phyloP scores from a whole-genome alignment of 2,329 filamentous ascomycete species.

The Myrmaecium sp. region DNA sequence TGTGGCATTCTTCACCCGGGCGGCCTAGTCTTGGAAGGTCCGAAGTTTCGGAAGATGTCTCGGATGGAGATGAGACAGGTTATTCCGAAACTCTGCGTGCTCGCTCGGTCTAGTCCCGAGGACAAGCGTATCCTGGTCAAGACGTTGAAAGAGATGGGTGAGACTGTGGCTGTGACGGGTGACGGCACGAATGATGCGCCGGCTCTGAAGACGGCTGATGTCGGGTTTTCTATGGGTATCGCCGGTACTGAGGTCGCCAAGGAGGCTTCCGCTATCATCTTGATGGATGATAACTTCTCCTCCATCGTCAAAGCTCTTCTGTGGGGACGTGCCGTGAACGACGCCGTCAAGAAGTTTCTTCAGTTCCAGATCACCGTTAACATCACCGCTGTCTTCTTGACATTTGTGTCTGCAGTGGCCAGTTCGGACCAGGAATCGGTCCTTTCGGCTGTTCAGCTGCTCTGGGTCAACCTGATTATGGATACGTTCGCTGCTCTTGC shows the following conservation, averaged over 20 bases:
- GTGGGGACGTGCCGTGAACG: slow-evolving; percentile 43
- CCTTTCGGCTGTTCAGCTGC: slow-evolving; percentile 72
- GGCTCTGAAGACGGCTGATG: slow-evolving; percentile 63
- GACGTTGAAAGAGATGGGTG: slow-evolving; percentile 46
- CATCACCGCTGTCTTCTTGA: slow-evolving; percentile 73
- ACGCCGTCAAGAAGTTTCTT: slow-evolving; percentile 26
- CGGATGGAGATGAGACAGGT: slow-evolving; percentile 38
- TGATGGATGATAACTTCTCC: slow-evolving; percentile 78
- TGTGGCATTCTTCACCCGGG: slow-evolving; percentile 56
- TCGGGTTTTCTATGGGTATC: slow-evolving; percentile 77
- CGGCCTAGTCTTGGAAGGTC: slow-evolving; percentile 61
- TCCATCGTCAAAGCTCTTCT: slow-evolving; percentile 74
- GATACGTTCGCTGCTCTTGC: slow-evolving; percentile 84
- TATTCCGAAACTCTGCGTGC: slow-evolving; percentile 47
- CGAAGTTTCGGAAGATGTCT: slow-evolving; percentile 57
- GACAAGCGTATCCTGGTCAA: slow-evolving; percentile 52
- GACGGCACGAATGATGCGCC: slow-evolving; percentile 75
- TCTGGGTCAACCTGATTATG: slow-evolving; percentile 97
- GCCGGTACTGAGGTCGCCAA: slow-evolving; percentile 71
- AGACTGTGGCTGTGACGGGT: slow-evolving; percentile 69
- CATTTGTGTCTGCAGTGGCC: slow-evolving; percentile 73
- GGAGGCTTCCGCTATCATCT: slow-evolving; percentile 68
- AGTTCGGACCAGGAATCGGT: slow-evolving; percentile 54
- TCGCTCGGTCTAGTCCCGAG: slow-evolving; percentile 52
- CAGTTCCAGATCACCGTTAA: slow-evolving; percentile 70